A percentile compares a stretch with the other conserved stretches of the same genome.
Conservation (phyloP, 768 basidiomycete genomes). For the Neoboletus magnificus region DNA sequence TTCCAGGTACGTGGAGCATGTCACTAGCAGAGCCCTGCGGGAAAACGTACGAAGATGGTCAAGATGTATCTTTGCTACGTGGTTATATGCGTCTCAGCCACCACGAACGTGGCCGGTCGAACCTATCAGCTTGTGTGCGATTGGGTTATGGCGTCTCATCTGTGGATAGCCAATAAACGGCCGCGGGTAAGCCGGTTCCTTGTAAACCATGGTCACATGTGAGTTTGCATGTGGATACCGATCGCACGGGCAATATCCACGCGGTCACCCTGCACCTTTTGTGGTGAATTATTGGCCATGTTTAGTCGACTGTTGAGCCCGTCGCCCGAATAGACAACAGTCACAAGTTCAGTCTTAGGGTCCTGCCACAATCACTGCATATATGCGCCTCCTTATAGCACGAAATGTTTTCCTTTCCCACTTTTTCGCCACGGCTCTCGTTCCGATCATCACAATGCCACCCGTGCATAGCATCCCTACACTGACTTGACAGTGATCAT, state of each 20-base stretch:
- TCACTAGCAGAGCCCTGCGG: neutral
- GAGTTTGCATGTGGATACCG: neutral
- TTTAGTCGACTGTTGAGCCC: neutral
- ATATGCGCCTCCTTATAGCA: neutral
- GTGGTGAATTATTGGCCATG: neutral
- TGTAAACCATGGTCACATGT: neutral
- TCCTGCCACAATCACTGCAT: neutral
- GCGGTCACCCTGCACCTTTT: neutral
- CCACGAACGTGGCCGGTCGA: neutral
- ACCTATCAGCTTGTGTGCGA: neutral
- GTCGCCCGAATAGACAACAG: neutral
- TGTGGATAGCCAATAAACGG: neutral
- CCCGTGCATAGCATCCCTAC: neutral
- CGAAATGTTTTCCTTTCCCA: neutral
- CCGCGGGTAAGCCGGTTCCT: neutral
- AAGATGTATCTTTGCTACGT: neutral
- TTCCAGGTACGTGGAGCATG: neutral
- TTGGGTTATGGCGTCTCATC: neutral
- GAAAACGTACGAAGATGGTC: neutral
- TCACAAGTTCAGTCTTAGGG: neutral
- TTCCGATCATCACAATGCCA: neutral
- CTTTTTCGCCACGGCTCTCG: neutral
- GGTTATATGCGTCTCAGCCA: too few relatives aligned
- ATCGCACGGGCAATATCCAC: neutral
- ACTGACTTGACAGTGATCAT: too few relatives aligned